Evolutionary conservation across 768 basidiomycete genomes (phyloP), one percentile per base, ranked within the genome.

Genomic region (Terana coerulea): DNA sequence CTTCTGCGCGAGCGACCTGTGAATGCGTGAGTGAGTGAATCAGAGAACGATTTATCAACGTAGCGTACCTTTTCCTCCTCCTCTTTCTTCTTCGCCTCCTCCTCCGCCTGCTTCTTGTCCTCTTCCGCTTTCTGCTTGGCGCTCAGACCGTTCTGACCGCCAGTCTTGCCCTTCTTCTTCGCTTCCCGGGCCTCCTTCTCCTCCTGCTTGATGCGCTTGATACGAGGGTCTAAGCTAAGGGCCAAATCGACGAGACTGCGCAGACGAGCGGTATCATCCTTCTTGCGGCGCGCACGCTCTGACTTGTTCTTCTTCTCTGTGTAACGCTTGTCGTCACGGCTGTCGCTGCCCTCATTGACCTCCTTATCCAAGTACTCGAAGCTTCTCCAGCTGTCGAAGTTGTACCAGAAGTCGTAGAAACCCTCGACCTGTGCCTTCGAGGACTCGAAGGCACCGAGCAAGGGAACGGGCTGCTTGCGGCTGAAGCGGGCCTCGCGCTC

Each of bases 391-490:
- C 88, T 91, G 69, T 98, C 95, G 71, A 99, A 95, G 78, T 95
- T 95, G 78, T 99, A 98, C 93, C 94, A 99, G 70, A 95, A 97
- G 69, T 98, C 89, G 75, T 99, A 99, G 77, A 99, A 98, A 5
- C 72, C 77, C 67, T 95, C 91, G 48, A 98, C 95, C 50, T 81
- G 80, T 58, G 80, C 79, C 70, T 97, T 95, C 51, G 83, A 67
- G 19, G 86, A 81, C 39, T 88, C 78, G 53, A 77, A 69, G 25
- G 69, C 69, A 9, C 95, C 95, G 24, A 99, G 79, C 52, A 75
- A 68, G 5, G 92, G 95, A 6, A 93, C 91, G 11, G 94, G 93
- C 65, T 88, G 79, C 48, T 66, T 73, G 59, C 84, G 85, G 59
- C 92, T 94, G 79, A 99, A 99, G 30, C 95, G 83, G n/a, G 88